These are phyloP conservation scores for Pythium chondricola DNA, from an alignment of 352 stramenopile species.

Conservation along the genomic window DNA sequence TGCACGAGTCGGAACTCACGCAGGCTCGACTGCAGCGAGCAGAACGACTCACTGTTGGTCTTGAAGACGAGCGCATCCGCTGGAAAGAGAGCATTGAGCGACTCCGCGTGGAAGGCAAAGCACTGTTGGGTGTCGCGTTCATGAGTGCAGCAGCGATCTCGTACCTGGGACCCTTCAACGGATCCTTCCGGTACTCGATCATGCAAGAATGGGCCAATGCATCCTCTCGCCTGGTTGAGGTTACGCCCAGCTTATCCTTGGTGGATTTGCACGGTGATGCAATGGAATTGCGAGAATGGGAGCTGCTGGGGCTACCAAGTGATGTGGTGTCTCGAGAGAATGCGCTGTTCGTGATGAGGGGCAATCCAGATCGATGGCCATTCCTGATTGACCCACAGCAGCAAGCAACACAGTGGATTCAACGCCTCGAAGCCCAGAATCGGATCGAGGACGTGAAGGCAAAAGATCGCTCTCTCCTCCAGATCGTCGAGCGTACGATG, in stretches of 20 bases:
- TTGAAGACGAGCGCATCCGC: conserved; percentile 62
- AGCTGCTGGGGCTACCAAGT: conserved; percentile 83
- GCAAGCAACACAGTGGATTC: conserved; percentile 90
- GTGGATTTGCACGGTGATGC: conserved; percentile 68
- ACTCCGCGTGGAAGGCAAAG: conserved; percentile 34
- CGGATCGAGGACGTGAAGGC: conserved; percentile 71
- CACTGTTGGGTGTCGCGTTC: conserved; percentile 56
- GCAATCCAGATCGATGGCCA: conserved; percentile 82
- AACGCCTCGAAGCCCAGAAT: conserved; percentile 67
- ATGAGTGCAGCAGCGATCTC: conserved; percentile 49
- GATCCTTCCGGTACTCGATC: conserved; percentile 28
- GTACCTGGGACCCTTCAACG: conserved; percentile 68
- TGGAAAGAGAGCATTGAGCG: conserved; percentile 64
- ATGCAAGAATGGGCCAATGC: conserved; percentile 29
- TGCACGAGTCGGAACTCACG: conserved; percentile 59
- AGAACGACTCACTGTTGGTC: conserved; percentile 53
- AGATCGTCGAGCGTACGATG: conserved; percentile 36
- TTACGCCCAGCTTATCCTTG: conserved; percentile 49
- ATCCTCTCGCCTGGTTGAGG: conserved; percentile 16
- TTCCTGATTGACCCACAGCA: conserved; percentile 93
- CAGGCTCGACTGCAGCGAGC: conserved; percentile 45
- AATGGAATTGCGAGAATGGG: conserved; percentile 84
- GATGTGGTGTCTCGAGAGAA: conserved; percentile 89
- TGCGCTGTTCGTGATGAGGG: conserved; percentile 81
- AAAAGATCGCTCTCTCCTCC: conserved; percentile 33